Evolutionary conservation across 768 basidiomycete genomes (phyloP), one percentile per base, ranked within the genome.

Genomic region (Rhodocollybia butyracea): DNA sequence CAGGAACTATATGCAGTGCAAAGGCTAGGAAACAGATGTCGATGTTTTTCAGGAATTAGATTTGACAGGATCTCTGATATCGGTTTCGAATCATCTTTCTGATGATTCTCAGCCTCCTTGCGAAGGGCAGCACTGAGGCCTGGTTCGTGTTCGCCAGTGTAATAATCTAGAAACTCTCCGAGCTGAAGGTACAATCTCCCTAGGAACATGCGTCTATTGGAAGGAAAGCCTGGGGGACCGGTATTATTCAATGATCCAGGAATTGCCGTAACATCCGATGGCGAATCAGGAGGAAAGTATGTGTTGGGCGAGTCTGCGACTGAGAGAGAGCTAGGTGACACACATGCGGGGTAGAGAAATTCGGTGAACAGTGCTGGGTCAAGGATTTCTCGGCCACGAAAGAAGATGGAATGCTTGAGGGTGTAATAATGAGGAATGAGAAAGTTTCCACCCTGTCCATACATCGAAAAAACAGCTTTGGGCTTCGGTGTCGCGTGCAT

Each of bases 391-490:
- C 53, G 17, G 11, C 53, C 53, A 19, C 53, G 41, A 22, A 54
- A 46, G 32, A 54, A 54, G 30, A 54, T 19, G 7, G 42, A 8
- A 21, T 40, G 27, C 36, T 54, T 54, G 5, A 24, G 42, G 8
- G 43, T 26, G 30, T 45, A 45, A 6, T 46, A 54, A 31, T 45
- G 43, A 19, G 53, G 42, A 5, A 42, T 54, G 32, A 86, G 62
- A 55, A 83, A 74, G 54, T 86, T 67, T 0, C 85, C 86, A n/a
- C 84, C 84, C 75, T 82, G 77, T 0, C 79, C 84, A 65, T 86
- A 88, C 60, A 88, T 58, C 1, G 79, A 81, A 0, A 87, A 59
- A 2, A 86, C 54, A 0, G 77, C 84, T 55, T 71, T 79, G 0
- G 84, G 84, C 53, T 73, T 79, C 0, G 84, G 85, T 0, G 61